Percentiles rank a stretch among this genome's conserved stretches.
phyloP scores from a whole-genome alignment of 164 flowering plant genomes.

The Annona cherimola region DNA sequence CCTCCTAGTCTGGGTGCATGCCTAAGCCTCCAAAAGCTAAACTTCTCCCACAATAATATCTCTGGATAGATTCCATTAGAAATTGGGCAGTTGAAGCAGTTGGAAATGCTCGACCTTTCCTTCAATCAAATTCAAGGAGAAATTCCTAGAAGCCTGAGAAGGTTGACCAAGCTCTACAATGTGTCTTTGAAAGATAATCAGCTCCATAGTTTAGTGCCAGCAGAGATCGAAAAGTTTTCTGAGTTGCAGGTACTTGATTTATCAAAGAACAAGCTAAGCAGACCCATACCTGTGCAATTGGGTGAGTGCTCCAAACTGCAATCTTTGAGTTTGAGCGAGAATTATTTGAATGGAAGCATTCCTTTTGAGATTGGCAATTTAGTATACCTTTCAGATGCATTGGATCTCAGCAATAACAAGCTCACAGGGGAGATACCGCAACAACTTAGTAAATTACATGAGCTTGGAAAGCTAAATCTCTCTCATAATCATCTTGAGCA shows the following conservation, averaged over 20 bases:
- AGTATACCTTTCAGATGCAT: background rate
- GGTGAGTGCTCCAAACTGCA: slow-evolving; percentile 1
- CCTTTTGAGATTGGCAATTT: background rate
- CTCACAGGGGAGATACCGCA: slow-evolving; percentile 5
- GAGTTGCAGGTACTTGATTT: slow-evolving; percentile 1
- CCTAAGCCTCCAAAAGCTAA: background rate
- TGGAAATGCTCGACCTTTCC: background rate
- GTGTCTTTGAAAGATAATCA: slow-evolving; percentile 18
- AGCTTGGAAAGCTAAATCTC: slow-evolving; percentile 10
- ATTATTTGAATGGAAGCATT: slow-evolving; percentile 6
- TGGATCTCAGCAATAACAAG: slow-evolving; percentile 2
- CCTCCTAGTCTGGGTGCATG: background rate
- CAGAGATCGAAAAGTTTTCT: background rate
- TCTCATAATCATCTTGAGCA: slow-evolving; percentile 15
- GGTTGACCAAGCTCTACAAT: slow-evolving; percentile 1
- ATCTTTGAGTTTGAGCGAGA: background rate
- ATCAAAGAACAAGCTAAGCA: slow-evolving; percentile 2
- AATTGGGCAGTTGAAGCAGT: background rate
- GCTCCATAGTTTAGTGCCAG: background rate
- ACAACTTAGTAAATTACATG: background rate
- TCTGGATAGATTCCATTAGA: background rate
- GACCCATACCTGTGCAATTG: slow-evolving; percentile 2
- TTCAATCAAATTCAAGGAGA: slow-evolving; percentile 13
- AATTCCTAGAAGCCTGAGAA: slow-evolving; percentile 14
- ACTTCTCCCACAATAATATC: background rate